These are phyloP conservation scores for Entomophthora muscae DNA, from an alignment of 371 early-diverging fungal genomes.

Conservation along the genomic window DNA sequence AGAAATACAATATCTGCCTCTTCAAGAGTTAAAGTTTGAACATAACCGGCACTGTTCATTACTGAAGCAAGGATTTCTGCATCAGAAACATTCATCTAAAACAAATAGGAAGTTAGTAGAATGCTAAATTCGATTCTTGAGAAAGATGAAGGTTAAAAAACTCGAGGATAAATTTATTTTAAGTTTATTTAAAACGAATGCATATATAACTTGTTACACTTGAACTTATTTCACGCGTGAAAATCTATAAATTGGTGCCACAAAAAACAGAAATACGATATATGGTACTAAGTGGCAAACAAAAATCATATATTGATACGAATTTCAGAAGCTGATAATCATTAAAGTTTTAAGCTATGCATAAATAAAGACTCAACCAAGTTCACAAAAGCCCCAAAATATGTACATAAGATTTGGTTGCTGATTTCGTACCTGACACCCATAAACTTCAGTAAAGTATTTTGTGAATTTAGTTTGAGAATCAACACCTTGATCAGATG, in stretches of 20 bases:
- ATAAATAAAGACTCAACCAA: background rate
- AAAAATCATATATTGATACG: no score
- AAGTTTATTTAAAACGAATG: background rate
- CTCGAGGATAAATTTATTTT: background rate
- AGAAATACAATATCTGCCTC: slow-evolving; percentile 53
- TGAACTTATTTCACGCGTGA: background rate
- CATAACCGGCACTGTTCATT: slow-evolving; percentile 47
- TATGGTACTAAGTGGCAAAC: no score
- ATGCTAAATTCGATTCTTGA: no score
- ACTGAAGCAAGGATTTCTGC: slow-evolving; percentile 62
- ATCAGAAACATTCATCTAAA: slow-evolving; percentile 62
- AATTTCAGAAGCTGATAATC: background rate
- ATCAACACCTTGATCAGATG: slow-evolving; percentile 7
- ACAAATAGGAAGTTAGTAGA: no score
- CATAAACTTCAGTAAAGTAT: slow-evolving; percentile 55
- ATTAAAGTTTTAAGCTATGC: background rate
- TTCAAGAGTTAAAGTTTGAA: slow-evolving; percentile 26
- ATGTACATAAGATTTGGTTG: no score
- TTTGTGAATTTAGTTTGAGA: slow-evolving; percentile 17
- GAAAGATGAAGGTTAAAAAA: background rate
- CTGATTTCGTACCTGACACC: slow-evolving; percentile 62
- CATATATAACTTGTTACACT: background rate
- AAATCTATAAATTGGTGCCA: no score
- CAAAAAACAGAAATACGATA: no score
- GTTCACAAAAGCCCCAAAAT: background rate